Base-by-base conservation (phyloP, 306 rosid species). In the Oemleria cerasiformis region DNA sequence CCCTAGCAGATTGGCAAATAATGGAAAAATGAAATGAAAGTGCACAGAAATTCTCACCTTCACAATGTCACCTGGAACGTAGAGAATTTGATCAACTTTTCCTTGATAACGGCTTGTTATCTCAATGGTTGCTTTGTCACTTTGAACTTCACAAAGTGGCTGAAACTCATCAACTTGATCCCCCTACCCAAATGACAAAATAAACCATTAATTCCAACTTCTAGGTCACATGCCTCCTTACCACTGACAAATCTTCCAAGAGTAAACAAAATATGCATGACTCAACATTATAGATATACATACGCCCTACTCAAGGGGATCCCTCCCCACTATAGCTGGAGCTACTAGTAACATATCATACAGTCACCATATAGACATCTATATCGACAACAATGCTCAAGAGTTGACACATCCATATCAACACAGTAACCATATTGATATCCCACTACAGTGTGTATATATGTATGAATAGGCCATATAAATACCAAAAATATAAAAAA, bases 71-170 rank as follows among this genome's bases (percentile, higher is more conserved):
- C 99, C 95, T 2, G 99, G 99, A 84, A 67, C 73, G 34, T 72
- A 76, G 41, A 87, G 86, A 77, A 89, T 65, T n/a, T 84, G 79
- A 62, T 81, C 75, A 73, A 91, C 77, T 77, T 79, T 91, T 78
- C 99, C 99, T 80, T 84, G 80, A 78, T 91, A 94, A 11, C 97
- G 99, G 73, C 99, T 91, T 4, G 99, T 91, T 71, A 94, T 94
- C 81, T 94, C 99, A 71, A 94, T 94, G 19, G 96, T 94, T 81
- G 99, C 99, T 86, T 94, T 94, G 79, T 94, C 99, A 74, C 99
- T 94, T 77, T 94, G 99, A 83, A 94, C 97, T 85, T 91, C 97
- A 80, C 99, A 89, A 38, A 94, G 84, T 25, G 90, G 96, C 78
- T 94, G 97, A 79, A 94, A 94, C 17, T 89, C 96, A 12, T 89